These are phyloP conservation scores for Cladophialophora bantiana DNA, from an alignment of 2,329 filamentous ascomycete genomes.

Conservation along the genomic window DNA sequence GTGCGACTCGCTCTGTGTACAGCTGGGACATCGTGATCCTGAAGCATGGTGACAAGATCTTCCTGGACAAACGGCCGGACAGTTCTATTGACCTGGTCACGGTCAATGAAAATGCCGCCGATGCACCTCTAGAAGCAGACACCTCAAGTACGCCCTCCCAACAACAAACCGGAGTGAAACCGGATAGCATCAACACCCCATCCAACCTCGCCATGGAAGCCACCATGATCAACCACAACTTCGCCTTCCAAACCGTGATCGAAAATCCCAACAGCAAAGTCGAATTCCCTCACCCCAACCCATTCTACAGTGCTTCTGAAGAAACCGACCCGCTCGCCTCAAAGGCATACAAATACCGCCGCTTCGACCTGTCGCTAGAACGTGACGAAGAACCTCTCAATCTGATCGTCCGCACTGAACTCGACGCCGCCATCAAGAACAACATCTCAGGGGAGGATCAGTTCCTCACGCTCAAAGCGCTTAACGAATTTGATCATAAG, in stretches of 20 bases:
- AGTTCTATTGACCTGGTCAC: conserved; percentile 96
- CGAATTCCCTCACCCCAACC: conserved; percentile 86
- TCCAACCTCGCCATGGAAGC: conserved; percentile 91
- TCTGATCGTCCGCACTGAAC: conserved; percentile 90
- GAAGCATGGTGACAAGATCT: conserved; percentile 93
- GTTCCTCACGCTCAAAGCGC: conserved; percentile 87
- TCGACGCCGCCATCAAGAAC: conserved; percentile 96
- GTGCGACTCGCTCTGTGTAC: conserved; percentile 93
- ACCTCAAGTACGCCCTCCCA: conserved; percentile 59
- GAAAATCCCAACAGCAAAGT: conserved; percentile 81
- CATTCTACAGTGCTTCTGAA: conserved; percentile 94
- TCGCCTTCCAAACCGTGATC: conserved; percentile 90
- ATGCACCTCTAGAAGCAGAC: conserved; percentile 88
- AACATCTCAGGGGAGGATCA: conserved; percentile 90
- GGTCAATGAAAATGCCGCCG: conserved; percentile 97
- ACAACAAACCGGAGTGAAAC: conserved; percentile 66
- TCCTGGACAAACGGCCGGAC: conserved; percentile 97
- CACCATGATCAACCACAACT: conserved; percentile 99
- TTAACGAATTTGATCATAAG: conserved; percentile 99
- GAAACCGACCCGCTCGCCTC: conserved; percentile 92
- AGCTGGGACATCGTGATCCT: conserved; percentile 97
- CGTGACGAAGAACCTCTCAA: conserved; percentile 90
- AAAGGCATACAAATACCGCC: conserved; percentile 98
- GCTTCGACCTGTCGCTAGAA: conserved; percentile 93
- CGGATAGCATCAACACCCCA: conserved; percentile 95